These are phyloP conservation scores for Candida ipomoeae DNA, from an alignment of 805 yeast genomes.

Conservation along the genomic window DNA sequence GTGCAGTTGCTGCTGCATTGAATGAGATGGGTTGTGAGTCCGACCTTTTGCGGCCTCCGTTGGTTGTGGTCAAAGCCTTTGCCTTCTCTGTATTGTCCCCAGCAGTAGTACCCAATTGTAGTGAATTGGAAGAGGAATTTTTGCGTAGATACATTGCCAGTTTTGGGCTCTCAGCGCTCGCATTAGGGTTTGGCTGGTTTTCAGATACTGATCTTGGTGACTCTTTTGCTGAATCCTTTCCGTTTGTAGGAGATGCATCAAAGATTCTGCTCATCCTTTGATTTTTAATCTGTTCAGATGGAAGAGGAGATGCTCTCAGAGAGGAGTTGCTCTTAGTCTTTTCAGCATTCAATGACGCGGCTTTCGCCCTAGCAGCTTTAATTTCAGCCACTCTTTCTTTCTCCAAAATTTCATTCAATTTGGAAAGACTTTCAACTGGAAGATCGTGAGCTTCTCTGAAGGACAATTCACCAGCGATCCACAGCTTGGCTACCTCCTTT, in stretches of 20 bases:
- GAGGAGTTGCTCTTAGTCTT: not conserved
- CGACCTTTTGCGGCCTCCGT: constrained; percentile 29
- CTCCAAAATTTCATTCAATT: constrained; percentile 14
- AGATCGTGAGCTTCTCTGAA: constrained; percentile 35
- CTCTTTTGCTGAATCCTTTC: not conserved
- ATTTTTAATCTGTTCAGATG: not conserved
- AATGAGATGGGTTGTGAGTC: constrained; percentile 32
- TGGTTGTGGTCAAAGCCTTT: constrained; percentile 7
- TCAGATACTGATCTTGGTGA: not conserved
- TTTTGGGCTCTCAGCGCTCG: not conserved
- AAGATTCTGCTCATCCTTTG: not conserved
- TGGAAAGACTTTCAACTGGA: constrained; percentile 23
- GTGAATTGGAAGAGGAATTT: constrained; percentile 10
- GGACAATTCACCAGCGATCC: constrained; percentile 42
- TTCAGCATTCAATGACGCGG: constrained; percentile 2
- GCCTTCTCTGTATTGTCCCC: constrained; percentile 7
- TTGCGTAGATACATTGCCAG: constrained; percentile 2
- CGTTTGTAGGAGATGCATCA: not conserved
- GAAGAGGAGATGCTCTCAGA: not conserved
- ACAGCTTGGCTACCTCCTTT: constrained; percentile 35
- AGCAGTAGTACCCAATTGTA: constrained; percentile 1
- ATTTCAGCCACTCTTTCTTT: constrained; percentile 7
- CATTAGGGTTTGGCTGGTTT: not conserved
- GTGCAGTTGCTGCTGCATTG: constrained; percentile 31
- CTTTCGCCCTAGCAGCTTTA: constrained; percentile 5